A percentile compares a stretch with the other conserved stretches of the same genome.
These are phyloP conservation scores for Penicillium alfredii DNA, from an alignment of 495 filamentous ascomycete species.

Conservation along the genomic window DNA sequence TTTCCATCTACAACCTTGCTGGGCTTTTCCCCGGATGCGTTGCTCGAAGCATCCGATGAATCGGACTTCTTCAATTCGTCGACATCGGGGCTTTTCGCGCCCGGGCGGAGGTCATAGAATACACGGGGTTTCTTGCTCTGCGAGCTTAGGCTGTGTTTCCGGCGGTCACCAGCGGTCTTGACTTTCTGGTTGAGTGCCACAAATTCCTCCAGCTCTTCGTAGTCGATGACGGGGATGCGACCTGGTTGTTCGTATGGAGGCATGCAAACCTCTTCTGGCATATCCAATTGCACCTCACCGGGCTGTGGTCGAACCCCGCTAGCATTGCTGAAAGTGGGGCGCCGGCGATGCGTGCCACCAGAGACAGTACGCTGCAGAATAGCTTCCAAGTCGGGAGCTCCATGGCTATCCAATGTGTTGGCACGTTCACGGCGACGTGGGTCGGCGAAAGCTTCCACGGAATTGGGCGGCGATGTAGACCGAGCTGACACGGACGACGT, in stretches of 20 bases:
- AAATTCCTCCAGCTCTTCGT: conserved; percentile 82
- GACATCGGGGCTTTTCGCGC: conserved; percentile 24
- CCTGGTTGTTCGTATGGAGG: conserved; percentile 51
- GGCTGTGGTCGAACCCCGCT: conserved; percentile 43
- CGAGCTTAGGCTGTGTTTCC: conserved; percentile 49
- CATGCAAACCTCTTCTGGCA: conserved; percentile 81
- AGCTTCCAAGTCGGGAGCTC: conserved; percentile 50
- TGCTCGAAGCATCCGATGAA: conserved; percentile 12
- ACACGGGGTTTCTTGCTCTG: conserved; percentile 45
- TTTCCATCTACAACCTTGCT: conserved; percentile 28
- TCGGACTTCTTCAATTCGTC: conserved; percentile 31
- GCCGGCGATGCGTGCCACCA: conserved; percentile 54
- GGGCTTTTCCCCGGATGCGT: conserved; percentile 19
- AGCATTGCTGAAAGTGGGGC: conserved; percentile 58
- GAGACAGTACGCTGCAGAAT: conserved; percentile 69
- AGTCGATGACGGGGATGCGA: conserved; percentile 67
- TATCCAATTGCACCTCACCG: conserved; percentile 37
- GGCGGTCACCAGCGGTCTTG: conserved; percentile 27
- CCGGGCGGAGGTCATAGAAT: conserved; percentile 59
- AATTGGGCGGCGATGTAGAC: conserved; percentile 85
- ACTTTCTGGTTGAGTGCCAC: conserved; percentile 55
- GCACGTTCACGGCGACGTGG: conserved; percentile 59
- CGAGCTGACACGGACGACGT: conserved; percentile 57
- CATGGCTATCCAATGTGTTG: conserved; percentile 57
- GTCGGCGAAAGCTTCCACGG: conserved; percentile 94